Evolutionary conservation across 495 filamentous ascomycete species (phyloP).

Genomic region (Penicillium coprophilum): DNA sequence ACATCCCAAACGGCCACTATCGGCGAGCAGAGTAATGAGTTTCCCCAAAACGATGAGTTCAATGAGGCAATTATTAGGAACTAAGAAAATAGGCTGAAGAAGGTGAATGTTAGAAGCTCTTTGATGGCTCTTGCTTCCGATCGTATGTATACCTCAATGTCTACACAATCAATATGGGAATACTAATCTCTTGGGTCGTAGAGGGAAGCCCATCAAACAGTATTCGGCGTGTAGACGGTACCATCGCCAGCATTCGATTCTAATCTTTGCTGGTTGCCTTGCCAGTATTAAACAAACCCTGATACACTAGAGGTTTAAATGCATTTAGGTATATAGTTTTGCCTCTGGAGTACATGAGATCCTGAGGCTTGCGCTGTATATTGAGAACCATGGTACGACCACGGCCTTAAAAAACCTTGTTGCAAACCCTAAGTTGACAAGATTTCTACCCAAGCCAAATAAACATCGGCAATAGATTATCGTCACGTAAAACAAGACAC

Average conservation of each 20-base stretch:
- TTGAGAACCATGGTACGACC: constrained; percentile 6
- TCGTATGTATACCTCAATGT: neutral
- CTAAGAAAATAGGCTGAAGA: neutral
- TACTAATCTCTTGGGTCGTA: neutral
- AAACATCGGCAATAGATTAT: neutral
- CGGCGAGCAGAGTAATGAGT: neutral
- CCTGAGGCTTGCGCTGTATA: neutral
- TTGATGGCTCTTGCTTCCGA: neutral
- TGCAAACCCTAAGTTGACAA: constrained; percentile 2
- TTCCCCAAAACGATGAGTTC: neutral
- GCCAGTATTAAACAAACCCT: neutral
- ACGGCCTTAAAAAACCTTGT: neutral
- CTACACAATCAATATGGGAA: neutral
- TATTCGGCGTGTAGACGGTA: neutral
- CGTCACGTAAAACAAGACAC: neutral
- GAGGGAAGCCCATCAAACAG: neutral
- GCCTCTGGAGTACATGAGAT: neutral
- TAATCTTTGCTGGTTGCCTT: neutral
- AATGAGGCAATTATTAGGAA: no score
- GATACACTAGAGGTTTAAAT: neutral
- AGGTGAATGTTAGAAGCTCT: neutral
- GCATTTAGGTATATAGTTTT: neutral
- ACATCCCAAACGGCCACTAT: neutral
- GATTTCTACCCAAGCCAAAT: neutral
- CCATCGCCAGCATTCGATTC: neutral